Conservation (phyloP, 2,329 filamentous ascomycete species). For the Fusarium sororula region DNA sequence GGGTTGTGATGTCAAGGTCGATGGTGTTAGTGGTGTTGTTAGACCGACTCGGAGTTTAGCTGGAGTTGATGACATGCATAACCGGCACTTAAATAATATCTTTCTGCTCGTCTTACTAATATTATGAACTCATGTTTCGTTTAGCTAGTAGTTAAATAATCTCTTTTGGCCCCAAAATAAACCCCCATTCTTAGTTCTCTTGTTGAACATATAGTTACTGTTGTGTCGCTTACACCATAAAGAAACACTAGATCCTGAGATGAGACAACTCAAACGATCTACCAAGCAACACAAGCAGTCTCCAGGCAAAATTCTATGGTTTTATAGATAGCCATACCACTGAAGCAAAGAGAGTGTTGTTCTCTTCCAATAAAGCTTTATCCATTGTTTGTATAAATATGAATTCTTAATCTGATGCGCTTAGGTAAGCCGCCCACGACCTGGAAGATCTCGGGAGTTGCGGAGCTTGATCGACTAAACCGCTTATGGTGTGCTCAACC, state of each 20-base stretch:
- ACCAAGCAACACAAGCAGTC: neutral
- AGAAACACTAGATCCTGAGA: neutral
- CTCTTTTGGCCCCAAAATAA: neutral
- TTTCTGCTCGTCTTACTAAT: neutral
- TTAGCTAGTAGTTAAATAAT: neutral
- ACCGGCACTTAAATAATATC: neutral
- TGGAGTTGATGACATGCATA: neutral
- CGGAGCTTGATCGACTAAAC: slow-evolving; percentile 30
- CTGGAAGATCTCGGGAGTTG: slow-evolving; percentile 27
- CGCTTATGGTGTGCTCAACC: slow-evolving; percentile 19
- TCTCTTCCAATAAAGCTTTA: neutral
- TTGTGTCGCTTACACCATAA: neutral
- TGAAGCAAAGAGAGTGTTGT: neutral
- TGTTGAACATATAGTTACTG: neutral
- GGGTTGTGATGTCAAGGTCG: neutral
- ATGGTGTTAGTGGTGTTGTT: neutral
- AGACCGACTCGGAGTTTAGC: neutral
- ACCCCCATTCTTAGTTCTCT: neutral
- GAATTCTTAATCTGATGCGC: slow-evolving; percentile 1
- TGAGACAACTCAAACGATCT: neutral
- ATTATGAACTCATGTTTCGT: neutral
- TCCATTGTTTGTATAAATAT: neutral
- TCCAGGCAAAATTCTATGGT: neutral
- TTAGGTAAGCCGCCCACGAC: slow-evolving; percentile 29
- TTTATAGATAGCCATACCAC: neutral